Percentiles rank a stretch among this genome's conserved stretches.
phyloP scores from a whole-genome alignment of 495 filamentous ascomycete genomes.

The Trichoderma gamsii region DNA sequence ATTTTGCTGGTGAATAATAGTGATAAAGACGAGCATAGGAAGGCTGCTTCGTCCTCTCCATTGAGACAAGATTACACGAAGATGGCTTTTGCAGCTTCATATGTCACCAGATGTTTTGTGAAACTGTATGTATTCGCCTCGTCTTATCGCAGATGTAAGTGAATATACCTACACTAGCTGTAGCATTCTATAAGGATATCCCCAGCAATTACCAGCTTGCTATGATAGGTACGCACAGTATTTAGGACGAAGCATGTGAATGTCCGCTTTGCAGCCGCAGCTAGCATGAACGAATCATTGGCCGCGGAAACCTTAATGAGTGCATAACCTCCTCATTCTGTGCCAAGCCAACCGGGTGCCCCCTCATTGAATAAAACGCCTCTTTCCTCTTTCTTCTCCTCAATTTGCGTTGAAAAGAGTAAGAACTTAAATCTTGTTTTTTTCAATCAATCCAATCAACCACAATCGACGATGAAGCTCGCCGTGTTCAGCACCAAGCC shows the following conservation, averaged over 20 bases:
- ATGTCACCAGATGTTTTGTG: no score
- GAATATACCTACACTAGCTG: no score
- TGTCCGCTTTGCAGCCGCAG: not conserved
- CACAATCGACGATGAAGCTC: conserved; percentile 40
- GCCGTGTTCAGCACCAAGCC: conserved; percentile 58
- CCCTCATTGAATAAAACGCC: not conserved
- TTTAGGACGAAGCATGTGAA: not conserved
- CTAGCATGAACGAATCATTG: not conserved
- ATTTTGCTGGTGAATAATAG: no score
- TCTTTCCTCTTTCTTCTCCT: not conserved
- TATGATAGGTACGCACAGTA: no score
- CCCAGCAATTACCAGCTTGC: no score
- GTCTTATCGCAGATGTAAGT: no score
- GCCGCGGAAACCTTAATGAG: conserved; percentile 5
- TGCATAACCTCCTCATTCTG: not conserved
- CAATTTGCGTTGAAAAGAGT: not conserved
- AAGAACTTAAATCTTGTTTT: not conserved
- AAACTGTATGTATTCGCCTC: no score
- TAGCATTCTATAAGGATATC: no score
- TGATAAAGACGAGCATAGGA: not conserved
- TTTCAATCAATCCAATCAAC: not conserved
- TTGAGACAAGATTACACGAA: no score
- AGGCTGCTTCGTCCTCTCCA: not conserved
- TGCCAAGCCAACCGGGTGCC: not conserved
- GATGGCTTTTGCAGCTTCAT: no score